Evolutionary conservation across 169 alveolate species (phyloP).

Genomic region (Plasmodium cynomolgi): DNA sequence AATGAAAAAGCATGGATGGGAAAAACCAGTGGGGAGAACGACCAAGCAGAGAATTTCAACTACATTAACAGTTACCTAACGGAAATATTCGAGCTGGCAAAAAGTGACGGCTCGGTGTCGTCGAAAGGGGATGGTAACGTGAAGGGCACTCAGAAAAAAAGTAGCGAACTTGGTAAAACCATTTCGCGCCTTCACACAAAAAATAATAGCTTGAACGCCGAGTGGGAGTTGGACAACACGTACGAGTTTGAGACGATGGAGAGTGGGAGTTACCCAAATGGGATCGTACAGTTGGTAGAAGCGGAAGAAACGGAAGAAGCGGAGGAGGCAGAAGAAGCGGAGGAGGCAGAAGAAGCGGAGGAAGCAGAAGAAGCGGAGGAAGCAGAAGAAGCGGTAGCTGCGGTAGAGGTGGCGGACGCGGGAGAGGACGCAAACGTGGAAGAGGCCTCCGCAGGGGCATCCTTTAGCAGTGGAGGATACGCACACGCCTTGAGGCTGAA

Average conservation of each 20-base stretch:
- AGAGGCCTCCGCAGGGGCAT: not conserved
- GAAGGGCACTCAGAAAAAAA: not conserved
- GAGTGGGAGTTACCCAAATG: not conserved
- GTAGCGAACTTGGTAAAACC: not conserved
- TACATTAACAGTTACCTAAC: conserved; percentile 56
- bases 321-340: not conserved
- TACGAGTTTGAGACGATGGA: conserved; percentile 54
- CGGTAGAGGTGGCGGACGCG: not conserved
- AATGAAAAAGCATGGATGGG: conserved; percentile 5
- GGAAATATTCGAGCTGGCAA: conserved; percentile 27
- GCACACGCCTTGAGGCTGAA: conserved; percentile 13
- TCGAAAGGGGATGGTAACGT: conserved; percentile 2
- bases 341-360: no score
- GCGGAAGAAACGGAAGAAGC: not conserved
- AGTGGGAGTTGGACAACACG: conserved; percentile 57
- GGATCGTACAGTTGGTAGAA: not conserved
- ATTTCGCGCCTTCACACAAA: conserved; percentile 17
- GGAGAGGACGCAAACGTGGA: not conserved
- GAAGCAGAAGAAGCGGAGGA: no score
- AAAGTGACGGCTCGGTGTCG: conserved; percentile 12
- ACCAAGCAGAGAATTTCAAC: conserved; percentile 16
- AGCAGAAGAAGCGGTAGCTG: not conserved
- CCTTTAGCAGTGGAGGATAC: not conserved
- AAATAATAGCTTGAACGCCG: conserved; percentile 31
- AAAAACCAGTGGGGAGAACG: conserved; percentile 5